A percentile compares a stretch with the other conserved stretches of the same genome.
These are phyloP conservation scores for Geotrichum ghanense DNA, from an alignment of 805 yeast species.

Conservation along the genomic window DNA sequence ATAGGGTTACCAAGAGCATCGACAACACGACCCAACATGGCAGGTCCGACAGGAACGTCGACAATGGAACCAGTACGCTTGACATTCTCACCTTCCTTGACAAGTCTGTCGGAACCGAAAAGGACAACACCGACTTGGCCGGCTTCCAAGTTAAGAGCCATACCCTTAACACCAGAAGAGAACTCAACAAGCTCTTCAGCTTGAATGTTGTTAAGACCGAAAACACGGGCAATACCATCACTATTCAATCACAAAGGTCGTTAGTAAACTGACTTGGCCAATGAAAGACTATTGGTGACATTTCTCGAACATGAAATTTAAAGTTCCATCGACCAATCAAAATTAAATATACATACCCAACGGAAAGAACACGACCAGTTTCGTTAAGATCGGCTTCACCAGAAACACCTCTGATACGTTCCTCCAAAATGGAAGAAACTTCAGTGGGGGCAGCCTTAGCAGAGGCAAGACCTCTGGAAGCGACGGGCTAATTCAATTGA, in stretches of 20 bases:
- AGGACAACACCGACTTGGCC: conserved; percentile 99
- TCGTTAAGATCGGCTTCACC: conserved; percentile 96
- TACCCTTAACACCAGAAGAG: conserved; percentile 99
- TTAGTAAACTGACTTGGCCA: background rate
- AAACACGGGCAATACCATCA: conserved; percentile 99
- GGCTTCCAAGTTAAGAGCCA: conserved; percentile 99
- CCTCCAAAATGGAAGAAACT: conserved; percentile 97
- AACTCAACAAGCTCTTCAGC: conserved; percentile 99
- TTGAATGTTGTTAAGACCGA: conserved; percentile 98
- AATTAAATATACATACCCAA: conserved; percentile 53
- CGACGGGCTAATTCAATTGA: conserved; percentile 27
- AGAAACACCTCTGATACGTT: conserved; percentile 97
- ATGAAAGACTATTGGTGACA: background rate
- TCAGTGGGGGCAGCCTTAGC: conserved; percentile 99
- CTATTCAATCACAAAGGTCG: conserved; percentile 28
- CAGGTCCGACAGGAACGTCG: conserved; percentile 98
- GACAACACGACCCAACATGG: conserved; percentile 96
- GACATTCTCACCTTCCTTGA: conserved; percentile 98
- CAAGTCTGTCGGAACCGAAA: conserved; percentile 98
- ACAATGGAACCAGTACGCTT: conserved; percentile 99
- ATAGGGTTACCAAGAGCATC: conserved; percentile 99
- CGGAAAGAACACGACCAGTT: conserved; percentile 98
- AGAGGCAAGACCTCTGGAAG: conserved; percentile 72
- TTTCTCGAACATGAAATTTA: conserved; percentile 2
- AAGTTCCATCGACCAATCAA: conserved; percentile 1